These are phyloP conservation scores for Penicillium griseofulvum DNA, from an alignment of 2,329 filamentous ascomycete genomes.

Conservation along the genomic window DNA sequence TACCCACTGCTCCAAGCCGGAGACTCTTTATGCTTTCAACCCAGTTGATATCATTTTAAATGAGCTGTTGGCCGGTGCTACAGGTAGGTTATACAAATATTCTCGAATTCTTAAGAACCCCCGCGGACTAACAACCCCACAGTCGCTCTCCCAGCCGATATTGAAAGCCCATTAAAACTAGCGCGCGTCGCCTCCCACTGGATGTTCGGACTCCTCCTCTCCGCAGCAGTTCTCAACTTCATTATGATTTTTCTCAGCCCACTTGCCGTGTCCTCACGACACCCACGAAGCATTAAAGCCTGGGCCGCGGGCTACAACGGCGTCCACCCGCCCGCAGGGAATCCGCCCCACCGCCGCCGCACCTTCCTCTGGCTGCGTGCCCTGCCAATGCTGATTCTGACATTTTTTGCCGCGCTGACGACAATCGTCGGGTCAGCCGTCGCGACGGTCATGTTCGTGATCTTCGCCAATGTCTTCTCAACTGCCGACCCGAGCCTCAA, in stretches of 20 bases:
- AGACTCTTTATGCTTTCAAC: slow-evolving; percentile 83
- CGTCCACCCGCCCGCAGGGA: slow-evolving; percentile 3
- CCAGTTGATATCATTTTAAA: slow-evolving; percentile 76
- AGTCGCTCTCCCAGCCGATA: slow-evolving; percentile 73
- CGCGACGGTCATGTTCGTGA: slow-evolving; percentile 78
- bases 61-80: slow-evolving; percentile 77
- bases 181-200: slow-evolving; percentile 71
- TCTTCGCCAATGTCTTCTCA: slow-evolving; percentile 74
- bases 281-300: slow-evolving; percentile 33
- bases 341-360: slow-evolving; percentile 37
- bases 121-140: neutral
- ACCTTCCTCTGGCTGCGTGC: slow-evolving; percentile 50
- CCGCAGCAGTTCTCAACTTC: slow-evolving; percentile 66
- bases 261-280: slow-evolving; percentile 48
- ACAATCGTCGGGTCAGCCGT: slow-evolving; percentile 69
- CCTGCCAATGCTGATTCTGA: slow-evolving; percentile 65
- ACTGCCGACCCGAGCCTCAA: slow-evolving; percentile 68
- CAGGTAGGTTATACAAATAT: slow-evolving; percentile 52
- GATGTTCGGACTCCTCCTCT: slow-evolving; percentile 88
- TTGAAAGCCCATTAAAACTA: slow-evolving; percentile 70
- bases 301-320: slow-evolving; percentile 22
- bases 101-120: neutral
- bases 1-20: slow-evolving; percentile 69
- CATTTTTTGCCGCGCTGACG: slow-evolving; percentile 65
- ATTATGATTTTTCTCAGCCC: slow-evolving; percentile 66